A percentile compares a stretch with the other conserved stretches of the same genome.
phyloP scores from a whole-genome alignment of 1,139 yeast species.

The Williopsis jadinii region DNA sequence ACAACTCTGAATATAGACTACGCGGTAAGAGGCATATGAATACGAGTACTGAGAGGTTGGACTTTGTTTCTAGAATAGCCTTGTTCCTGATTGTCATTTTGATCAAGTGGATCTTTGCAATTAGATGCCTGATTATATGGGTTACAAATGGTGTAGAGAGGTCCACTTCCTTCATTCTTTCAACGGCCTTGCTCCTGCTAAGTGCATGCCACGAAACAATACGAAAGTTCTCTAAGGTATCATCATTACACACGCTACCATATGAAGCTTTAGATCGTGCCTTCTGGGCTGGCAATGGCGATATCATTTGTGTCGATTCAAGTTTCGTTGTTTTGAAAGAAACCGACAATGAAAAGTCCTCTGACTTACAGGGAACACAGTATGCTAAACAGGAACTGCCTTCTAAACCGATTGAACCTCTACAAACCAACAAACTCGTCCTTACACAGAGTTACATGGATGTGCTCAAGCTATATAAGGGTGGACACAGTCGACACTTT shows the following conservation, averaged over 20 bases:
- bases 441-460: no score
- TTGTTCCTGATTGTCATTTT: conserved; percentile 1
- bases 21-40: no score
- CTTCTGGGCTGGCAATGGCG: conserved; percentile 4
- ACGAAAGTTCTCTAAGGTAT: background rate
- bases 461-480: no score
- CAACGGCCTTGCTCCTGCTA: conserved; percentile 1
- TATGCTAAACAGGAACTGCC: no score
- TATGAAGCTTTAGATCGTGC: conserved; percentile 1
- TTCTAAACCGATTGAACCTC: no score
- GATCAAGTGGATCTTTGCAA: conserved; percentile 1
- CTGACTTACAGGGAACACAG: no score
- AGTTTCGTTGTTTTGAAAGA: background rate
- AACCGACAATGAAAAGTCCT: no score
- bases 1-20: no score
- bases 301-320: background rate
- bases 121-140: background rate
- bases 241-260: background rate
- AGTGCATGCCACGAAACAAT: conserved; percentile 3
- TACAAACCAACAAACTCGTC: no score
- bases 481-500: no score
- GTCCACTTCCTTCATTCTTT: conserved; percentile 3
- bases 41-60: no score
- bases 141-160: background rate
- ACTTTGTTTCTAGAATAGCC: no score